Conservation (phyloP, 495 filamentous ascomycete genomes). For the Cercophora scortea region DNA sequence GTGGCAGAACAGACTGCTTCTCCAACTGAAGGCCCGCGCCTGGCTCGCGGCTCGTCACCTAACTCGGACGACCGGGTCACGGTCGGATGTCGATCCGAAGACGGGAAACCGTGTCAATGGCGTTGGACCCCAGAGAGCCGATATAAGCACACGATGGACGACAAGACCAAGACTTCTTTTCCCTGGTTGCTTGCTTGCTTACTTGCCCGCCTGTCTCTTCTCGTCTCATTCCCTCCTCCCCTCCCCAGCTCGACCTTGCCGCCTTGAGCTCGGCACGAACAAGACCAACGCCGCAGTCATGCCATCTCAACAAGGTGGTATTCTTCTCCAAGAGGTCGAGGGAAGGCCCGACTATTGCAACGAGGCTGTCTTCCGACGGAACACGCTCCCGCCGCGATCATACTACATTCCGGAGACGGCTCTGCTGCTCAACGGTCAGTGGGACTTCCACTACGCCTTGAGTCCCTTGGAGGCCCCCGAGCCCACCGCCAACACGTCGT, state of each 20-base stretch:
- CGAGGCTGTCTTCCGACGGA: slow-evolving; percentile 36
- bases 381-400: slow-evolving; percentile 39
- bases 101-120: background rate
- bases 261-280: background rate
- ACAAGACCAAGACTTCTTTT: no score
- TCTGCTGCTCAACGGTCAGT: slow-evolving; percentile 46
- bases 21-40: no score
- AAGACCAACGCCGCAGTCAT: background rate
- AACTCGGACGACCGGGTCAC: background rate
- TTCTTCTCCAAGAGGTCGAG: slow-evolving; percentile 10
- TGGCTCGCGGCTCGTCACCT: no score
- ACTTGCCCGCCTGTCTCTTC: no score
- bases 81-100: background rate
- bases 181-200: no score
- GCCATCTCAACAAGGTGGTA: background rate
- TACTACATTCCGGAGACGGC: slow-evolving; percentile 41
- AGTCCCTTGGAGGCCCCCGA: slow-evolving; percentile 42
- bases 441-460: slow-evolving; percentile 50
- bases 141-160: background rate
- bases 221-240: no score
- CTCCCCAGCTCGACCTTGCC: background rate
- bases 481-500: slow-evolving; percentile 12
- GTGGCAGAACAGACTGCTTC: no score
- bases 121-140: background rate
- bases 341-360: slow-evolving; percentile 20